Conservation (phyloP, 208 protist genomes). For the Leishmania lainsoni region DNA sequence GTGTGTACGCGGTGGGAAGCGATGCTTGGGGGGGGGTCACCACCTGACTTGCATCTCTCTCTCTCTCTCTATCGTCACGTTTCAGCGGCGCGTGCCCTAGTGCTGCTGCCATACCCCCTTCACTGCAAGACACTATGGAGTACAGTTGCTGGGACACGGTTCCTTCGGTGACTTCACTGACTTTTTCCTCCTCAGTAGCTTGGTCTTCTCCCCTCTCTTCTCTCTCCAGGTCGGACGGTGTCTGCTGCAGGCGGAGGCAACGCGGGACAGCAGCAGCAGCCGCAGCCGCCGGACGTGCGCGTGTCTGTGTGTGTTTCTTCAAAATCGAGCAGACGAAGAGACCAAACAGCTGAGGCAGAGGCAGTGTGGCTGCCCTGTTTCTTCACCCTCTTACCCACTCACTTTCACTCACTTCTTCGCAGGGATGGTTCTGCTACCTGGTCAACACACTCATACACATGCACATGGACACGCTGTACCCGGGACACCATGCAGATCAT, state of each 20-base stretch:
- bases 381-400: background rate
- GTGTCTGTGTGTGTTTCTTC: background rate
- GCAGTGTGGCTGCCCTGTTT: background rate
- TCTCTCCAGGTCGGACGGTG: background rate
- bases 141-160: background rate
- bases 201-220: background rate
- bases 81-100: background rate
- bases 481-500: constrained; percentile 57
- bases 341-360: background rate
- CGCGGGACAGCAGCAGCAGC: background rate
- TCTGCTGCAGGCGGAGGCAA: background rate
- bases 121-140: background rate
- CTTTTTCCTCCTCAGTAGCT: background rate
- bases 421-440: too few species aligned
- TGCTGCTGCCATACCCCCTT: background rate
- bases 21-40: background rate
- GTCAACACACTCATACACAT: background rate
- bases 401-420: background rate
- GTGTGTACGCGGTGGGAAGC: background rate
- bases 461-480: background rate
- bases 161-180: background rate
- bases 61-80: background rate
- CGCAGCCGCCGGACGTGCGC: background rate
- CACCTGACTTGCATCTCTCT: background rate
- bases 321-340: background rate